phyloP scores from a whole-genome alignment of 129 eudicot species.

The Artemisia tridentata region DNA sequence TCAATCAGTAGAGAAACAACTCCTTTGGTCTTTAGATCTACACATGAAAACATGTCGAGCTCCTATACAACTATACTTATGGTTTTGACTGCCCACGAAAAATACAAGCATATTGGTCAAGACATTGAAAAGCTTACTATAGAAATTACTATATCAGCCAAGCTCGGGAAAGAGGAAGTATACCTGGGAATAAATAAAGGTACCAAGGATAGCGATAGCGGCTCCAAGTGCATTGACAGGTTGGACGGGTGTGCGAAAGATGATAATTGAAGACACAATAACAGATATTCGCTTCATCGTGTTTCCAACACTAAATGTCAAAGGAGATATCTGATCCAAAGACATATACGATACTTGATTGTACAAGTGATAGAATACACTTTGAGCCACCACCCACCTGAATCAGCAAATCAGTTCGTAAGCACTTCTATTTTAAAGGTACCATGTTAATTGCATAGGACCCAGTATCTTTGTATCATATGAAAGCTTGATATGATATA shows the following conservation, averaged over 20 bases:
- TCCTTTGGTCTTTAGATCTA: no score
- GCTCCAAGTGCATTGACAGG: slow-evolving; percentile 64
- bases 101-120: no score
- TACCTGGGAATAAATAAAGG: slow-evolving; percentile 69
- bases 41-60: no score
- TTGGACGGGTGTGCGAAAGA: slow-evolving; percentile 54
- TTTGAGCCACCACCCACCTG: slow-evolving; percentile 69
- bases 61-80: no score
- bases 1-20: no score
- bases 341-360: slow-evolving; percentile 70
- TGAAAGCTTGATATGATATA: not conserved
- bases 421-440: no score
- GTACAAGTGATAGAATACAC: slow-evolving; percentile 58
- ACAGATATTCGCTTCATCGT: slow-evolving; percentile 71
- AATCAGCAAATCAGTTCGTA: not conserved
- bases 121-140: no score
- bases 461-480: no score
- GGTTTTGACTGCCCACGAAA: no score
- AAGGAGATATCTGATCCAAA: slow-evolving; percentile 56
- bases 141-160: no score
- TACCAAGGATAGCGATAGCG: slow-evolving; percentile 60
- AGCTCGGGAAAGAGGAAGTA: not conserved
- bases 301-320: slow-evolving; percentile 63
- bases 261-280: slow-evolving; percentile 59
- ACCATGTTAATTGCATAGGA: no score